Base-by-base conservation (phyloP, 176 grass and related monocot genomes). In the Carex parvula region DNA sequence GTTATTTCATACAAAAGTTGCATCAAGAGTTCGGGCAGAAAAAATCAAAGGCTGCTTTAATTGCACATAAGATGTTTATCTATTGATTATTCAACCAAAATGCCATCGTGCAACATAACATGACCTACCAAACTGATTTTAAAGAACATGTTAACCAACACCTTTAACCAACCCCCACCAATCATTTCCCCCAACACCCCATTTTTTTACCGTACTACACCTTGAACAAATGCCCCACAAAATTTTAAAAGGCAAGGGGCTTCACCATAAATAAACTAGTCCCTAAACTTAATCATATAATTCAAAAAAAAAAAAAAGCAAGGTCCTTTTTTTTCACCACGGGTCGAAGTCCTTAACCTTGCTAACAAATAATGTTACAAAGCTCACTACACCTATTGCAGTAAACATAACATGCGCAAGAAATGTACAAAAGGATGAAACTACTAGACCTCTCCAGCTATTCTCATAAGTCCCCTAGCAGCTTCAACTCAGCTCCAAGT, bases 361-460 rank as follows among this genome's bases (percentile, higher is more conserved):
- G 87, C 73, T 64, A 84, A 93, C 90, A 67, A 89, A 59, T 44
- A 86, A 83, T 81, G 85, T 87, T 88, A 94, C 76, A 88, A 46
- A n/a, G 61, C 61, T 83, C 52, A 63, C 81, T 83, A 83, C 26
- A 83, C 83, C 64, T 60, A 83, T 71, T 86, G 62, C 85, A 56
- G 70, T 41, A 86, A 54, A 83, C 41, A 88, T 79, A 85, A 88
- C 66, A 83, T 83, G 80, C 83, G 85, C 81, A 56, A 84, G 81
- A 81, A 84, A 85, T 89, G 80, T 86, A 87, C 87, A 91, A 85
- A 86, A 74, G 85, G 29, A 62, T 14, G 76, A 83, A 80, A 84
- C 78, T 85, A 50, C 60, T 60, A 46, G 60, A 81, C 76, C 72
- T 79, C 76, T 80, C 72, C 41, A 58, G 75, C 33, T 57, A 54